These are phyloP conservation scores for Phialocephala sp. DNA, from an alignment of 2,329 filamentous ascomycete species.

Conservation along the genomic window DNA sequence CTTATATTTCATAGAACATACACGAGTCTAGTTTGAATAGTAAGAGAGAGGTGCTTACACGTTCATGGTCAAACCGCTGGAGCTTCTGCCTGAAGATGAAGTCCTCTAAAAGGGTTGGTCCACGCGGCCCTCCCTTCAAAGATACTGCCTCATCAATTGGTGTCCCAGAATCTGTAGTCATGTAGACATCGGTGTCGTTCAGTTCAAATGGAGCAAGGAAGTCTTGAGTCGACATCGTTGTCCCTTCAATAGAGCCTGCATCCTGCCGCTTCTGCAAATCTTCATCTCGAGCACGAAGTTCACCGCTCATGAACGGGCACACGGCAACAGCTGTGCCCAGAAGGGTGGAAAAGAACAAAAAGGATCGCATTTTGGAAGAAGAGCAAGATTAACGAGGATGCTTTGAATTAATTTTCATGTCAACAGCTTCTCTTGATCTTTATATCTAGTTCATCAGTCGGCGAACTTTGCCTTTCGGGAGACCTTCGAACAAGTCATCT, in stretches of 20 bases:
- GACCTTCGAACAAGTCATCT: slow-evolving; percentile 6
- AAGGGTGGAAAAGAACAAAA: slow-evolving; percentile 14
- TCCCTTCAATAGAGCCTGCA: slow-evolving; percentile 15
- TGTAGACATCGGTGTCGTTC: slow-evolving; percentile 57
- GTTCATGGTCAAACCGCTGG: slow-evolving; percentile 71
- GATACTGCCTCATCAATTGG: slow-evolving; percentile 71
- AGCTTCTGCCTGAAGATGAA: slow-evolving; percentile 77
- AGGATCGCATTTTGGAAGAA: slow-evolving; percentile 19
- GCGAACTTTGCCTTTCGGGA: slow-evolving; percentile 4
- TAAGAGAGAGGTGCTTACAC: slow-evolving; percentile 50
- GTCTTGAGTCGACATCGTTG: slow-evolving; percentile 13
- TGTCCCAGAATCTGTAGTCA: slow-evolving; percentile 71
- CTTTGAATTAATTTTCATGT: slow-evolving; percentile 5
- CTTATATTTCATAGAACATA: not conserved
- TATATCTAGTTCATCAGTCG: slow-evolving; percentile 5
- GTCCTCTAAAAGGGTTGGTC: slow-evolving; percentile 74
- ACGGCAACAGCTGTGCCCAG: slow-evolving; percentile 14
- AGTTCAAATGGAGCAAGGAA: slow-evolving; percentile 23
- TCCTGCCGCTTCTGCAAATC: slow-evolving; percentile 14
- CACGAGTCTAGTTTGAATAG: not conserved
- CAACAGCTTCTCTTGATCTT: slow-evolving; percentile 14
- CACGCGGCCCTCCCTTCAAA: slow-evolving; percentile 67
- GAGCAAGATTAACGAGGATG: slow-evolving; percentile 6
- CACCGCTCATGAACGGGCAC: slow-evolving; percentile 19
- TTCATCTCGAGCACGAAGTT: slow-evolving; percentile 15